Percentiles rank a stretch among this genome's conserved stretches.
Evolutionary conservation across 208 protist species (phyloP).

Genomic region (Trypanosoma platydactyli): DNA sequence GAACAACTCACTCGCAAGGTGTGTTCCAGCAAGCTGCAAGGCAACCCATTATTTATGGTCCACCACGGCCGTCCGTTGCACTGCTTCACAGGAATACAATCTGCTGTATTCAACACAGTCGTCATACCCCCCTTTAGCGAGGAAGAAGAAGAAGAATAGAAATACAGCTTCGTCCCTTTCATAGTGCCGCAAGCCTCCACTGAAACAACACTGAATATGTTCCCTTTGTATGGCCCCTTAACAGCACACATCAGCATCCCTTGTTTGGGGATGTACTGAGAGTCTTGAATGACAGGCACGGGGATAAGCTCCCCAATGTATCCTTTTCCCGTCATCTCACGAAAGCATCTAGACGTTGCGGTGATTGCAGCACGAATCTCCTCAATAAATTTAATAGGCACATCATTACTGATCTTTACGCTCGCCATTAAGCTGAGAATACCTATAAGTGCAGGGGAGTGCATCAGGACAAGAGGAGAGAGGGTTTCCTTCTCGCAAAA

Average conservation of each 20-base stretch:
- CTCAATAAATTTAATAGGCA: slow-evolving; percentile 64
- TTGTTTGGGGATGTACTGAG: slow-evolving; percentile 45
- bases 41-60: slow-evolving; percentile 61
- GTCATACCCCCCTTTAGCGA: background rate
- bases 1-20: slow-evolving; percentile 57
- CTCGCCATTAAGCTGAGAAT: slow-evolving; percentile 70
- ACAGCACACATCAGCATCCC: slow-evolving; percentile 57
- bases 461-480: slow-evolving; percentile 53
- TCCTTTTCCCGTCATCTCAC: slow-evolving; percentile 30
- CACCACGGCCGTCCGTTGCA: slow-evolving; percentile 64
- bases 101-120: slow-evolving; percentile 9
- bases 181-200: slow-evolving; percentile 3
- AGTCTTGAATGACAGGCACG: slow-evolving; percentile 47
- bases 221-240: slow-evolving; percentile 24
- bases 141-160: background rate
- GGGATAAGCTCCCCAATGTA: slow-evolving; percentile 66
- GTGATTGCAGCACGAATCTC: slow-evolving; percentile 72
- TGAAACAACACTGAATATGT: slow-evolving; percentile 23
- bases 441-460: slow-evolving; percentile 49
- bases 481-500: slow-evolving; percentile 80
- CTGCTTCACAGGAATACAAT: slow-evolving; percentile 84
- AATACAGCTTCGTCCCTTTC: slow-evolving; percentile 10
- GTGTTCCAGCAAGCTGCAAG: slow-evolving; percentile 80
- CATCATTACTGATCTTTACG: slow-evolving; percentile 75
- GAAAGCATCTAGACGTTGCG: slow-evolving; percentile 42